Base-by-base conservation (phyloP, 139 green algal species). In the Chlorella sp. region DNA sequence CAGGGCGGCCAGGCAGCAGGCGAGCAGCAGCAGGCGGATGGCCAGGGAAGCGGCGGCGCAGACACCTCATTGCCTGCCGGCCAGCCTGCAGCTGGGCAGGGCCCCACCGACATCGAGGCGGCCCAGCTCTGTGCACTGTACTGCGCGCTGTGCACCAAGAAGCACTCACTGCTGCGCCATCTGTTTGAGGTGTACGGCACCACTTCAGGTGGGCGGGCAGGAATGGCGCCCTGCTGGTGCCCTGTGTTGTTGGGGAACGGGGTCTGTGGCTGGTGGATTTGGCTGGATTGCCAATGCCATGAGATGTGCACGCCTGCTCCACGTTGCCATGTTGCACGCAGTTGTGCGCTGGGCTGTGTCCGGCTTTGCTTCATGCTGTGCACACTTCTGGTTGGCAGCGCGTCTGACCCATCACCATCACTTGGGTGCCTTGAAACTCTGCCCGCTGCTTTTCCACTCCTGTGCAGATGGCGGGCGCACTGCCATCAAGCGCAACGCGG, bases 101-200 rank as follows among this genome's bases (percentile, higher is more conserved):
- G 65, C 38, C 79, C 88, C 3, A 80, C 82, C n/a, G 73, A 88
- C 28, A 72, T 76, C 16, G 86, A 90, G 34, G 91, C 85, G 38
- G 84, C 85, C 1, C 83, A 85, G 69, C 80, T 87, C 40, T 90
- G 86, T n/a, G 91, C 86, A 4, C 85, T 96, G 30, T 95, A 90
- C 87, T 91, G 92, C 48, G 92, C 92, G 9, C 84, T 96, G 69
- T 95, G 91, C 81, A 90, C 90, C 43, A 90, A 90, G 78, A 89
- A 92, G 51, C 91, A 92, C 67, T 68, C 84, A 48, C 82, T 96
- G 78, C 82, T 96, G 87, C 73, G 60, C 38, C 82, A 76, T 34
- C 90, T 96, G 77, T 82, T 95, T 30, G 56, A 86, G 44, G 76
- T 84, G 9, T 94, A 87, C 28, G 88, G 76, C 68, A 1, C 16